phyloP scores from a whole-genome alignment of 805 yeast genomes.

The Sungouiozyma ichnusensis region DNA sequence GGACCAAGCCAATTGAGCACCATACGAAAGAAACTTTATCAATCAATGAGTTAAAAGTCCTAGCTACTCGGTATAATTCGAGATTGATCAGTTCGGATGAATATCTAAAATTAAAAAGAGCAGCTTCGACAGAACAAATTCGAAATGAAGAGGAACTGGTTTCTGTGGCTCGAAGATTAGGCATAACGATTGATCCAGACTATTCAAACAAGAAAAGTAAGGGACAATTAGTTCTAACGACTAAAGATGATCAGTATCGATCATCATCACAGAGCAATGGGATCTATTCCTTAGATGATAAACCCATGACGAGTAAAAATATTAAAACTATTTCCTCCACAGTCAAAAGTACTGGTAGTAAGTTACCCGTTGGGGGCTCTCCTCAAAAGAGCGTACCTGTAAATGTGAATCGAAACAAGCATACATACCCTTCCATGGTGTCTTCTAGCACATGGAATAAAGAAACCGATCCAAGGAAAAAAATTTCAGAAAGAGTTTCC shows the following conservation, averaged over 20 bases:
- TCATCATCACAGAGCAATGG: background rate
- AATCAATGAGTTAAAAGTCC: background rate
- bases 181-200: background rate
- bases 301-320: no score
- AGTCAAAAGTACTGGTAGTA: no score
- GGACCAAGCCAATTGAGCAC: no score
- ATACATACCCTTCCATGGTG: background rate
- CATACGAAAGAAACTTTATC: background rate
- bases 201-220: background rate
- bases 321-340: no score
- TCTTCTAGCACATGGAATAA: background rate
- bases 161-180: background rate
- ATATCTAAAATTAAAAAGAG: background rate
- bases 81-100: background rate
- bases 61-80: background rate
- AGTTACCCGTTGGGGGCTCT: background rate
- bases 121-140: background rate
- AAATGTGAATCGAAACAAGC: background rate
- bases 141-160: background rate
- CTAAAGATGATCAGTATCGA: background rate
- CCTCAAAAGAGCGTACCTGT: background rate
- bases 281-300: no score
- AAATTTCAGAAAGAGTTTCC: background rate
- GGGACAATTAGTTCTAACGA: background rate
- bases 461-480: background rate